A percentile compares a stretch with the other conserved stretches of the same genome.
Evolutionary conservation across 352 stramenopile species (phyloP).

Genomic region (Globisporangium cylindrosporum): DNA sequence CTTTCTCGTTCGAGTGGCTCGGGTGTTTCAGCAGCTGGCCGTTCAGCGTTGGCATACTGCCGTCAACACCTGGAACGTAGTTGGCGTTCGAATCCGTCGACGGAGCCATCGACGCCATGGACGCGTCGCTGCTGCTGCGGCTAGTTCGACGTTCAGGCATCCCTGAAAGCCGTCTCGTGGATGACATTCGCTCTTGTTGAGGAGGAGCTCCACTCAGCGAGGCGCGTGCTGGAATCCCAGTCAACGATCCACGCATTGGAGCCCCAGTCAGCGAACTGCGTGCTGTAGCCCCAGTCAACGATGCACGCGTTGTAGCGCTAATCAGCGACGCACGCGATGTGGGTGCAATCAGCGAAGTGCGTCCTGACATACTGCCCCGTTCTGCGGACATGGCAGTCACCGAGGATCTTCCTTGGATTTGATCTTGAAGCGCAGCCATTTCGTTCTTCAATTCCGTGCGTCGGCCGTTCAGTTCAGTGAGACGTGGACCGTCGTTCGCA

Average conservation of each 20-base stretch:
- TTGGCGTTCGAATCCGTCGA: conserved; percentile 52
- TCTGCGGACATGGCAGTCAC: conserved; percentile 27
- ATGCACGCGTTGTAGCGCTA: neutral
- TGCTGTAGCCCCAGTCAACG: neutral
- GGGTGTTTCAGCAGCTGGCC: conserved; percentile 74
- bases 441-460: conserved; percentile 72
- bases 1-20: conserved; percentile 76
- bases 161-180: conserved; percentile 23
- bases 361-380: conserved; percentile 23
- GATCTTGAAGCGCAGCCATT: conserved; percentile 66
- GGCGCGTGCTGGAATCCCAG: neutral
- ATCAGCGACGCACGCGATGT: conserved; percentile 30
- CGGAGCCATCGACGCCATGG: conserved; percentile 41
- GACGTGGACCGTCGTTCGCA: conserved; percentile 46
- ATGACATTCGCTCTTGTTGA: conserved; percentile 11
- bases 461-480: conserved; percentile 46
- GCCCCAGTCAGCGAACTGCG: conserved; percentile 7
- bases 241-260: conserved; percentile 5
- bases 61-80: conserved; percentile 17
- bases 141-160: conserved; percentile 29
- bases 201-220: conserved; percentile 10
- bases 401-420: conserved; percentile 17
- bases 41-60: conserved; percentile 40
- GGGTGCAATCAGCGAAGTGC: conserved; percentile 27
- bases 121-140: conserved; percentile 57